Evolutionary conservation across 2,329 filamentous ascomycete species (phyloP).

Genomic region (Tolypocladium ovalisporum): DNA sequence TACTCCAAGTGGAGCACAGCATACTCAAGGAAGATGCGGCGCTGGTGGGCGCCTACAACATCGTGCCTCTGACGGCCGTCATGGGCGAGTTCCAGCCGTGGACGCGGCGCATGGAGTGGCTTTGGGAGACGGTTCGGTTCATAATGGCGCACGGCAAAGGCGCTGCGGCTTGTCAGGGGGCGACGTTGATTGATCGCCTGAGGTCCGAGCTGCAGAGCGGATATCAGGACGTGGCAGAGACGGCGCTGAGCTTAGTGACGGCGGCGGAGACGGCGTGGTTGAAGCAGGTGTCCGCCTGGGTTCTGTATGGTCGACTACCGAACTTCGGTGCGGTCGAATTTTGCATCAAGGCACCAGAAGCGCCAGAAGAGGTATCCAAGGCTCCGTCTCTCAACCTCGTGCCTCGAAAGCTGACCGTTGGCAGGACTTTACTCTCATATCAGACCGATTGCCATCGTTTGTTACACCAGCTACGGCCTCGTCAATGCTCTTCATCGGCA

Average conservation of each 20-base stretch:
- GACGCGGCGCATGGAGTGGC: constrained; percentile 76
- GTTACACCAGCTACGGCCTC: constrained; percentile 62
- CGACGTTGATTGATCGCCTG: constrained; percentile 66
- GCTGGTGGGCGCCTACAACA: constrained; percentile 83
- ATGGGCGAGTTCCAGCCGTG: constrained; percentile 80
- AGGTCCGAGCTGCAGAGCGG: constrained; percentile 73
- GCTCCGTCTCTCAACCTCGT: not conserved
- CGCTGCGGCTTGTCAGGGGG: constrained; percentile 46
- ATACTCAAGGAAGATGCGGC: constrained; percentile 68
- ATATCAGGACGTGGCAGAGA: constrained; percentile 73
- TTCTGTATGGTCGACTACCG: constrained; percentile 78
- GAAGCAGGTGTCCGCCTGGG: constrained; percentile 80
- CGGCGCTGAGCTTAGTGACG: constrained; percentile 60
- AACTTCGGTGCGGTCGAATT: constrained; percentile 74
- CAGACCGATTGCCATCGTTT: constrained; percentile 63
- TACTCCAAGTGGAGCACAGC: constrained; percentile 71
- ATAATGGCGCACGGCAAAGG: constrained; percentile 40
- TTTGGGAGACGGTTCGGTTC: constrained; percentile 62
- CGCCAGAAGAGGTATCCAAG: constrained; percentile 27
- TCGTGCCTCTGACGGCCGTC: constrained; percentile 80
- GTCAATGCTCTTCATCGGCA: constrained; percentile 85
- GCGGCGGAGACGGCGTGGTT: constrained; percentile 86
- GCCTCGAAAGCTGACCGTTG: not conserved
- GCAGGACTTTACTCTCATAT: constrained; percentile 47
- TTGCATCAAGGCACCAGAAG: constrained; percentile 53